Evolutionary conservation across 148 eudicot species (phyloP).

Genomic region (Chenopodium formosanum): DNA sequence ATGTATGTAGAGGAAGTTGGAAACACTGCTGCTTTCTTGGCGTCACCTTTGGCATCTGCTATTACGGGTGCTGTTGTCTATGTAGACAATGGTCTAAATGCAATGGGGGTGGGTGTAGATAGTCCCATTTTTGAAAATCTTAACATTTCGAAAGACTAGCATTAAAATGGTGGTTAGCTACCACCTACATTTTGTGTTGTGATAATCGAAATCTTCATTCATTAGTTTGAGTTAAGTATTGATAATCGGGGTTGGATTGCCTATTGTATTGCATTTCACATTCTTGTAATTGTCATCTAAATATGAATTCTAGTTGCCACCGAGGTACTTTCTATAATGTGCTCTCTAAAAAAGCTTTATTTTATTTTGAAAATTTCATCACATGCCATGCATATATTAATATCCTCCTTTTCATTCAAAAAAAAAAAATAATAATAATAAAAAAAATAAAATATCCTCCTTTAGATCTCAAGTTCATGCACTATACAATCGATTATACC

Average conservation of each 20-base stretch:
- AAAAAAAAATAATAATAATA: too few species aligned
- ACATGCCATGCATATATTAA: too few species aligned
- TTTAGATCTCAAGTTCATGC: too few species aligned
- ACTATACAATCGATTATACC: too few species aligned
- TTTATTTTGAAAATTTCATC: not conserved
- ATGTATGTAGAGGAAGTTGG: conserved; percentile 83
- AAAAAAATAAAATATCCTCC: too few species aligned
- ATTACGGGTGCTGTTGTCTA: conserved; percentile 87
- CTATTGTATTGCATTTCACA: not conserved
- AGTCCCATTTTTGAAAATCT: conserved; percentile 77
- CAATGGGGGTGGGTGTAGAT: conserved; percentile 96
- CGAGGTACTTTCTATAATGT: not conserved
- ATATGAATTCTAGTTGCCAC: not conserved
- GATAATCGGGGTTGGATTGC: conserved; percentile 1
- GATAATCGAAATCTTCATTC: not conserved
- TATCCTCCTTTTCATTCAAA: too few species aligned
- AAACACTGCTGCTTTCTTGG: conserved; percentile 89
- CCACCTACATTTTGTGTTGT: conserved; percentile 3
- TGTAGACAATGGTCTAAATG: conserved; percentile 89
- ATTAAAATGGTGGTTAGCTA: conserved; percentile 17
- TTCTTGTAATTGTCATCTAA: not conserved
- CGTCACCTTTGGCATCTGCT: conserved; percentile 91
- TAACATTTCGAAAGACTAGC: conserved; percentile 58
- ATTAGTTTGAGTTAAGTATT: conserved; percentile 13
- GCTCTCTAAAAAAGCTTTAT: too few species aligned